A percentile compares a stretch with the other conserved stretches of the same genome.
phyloP scores from a whole-genome alignment of 2,329 filamentous ascomycete genomes.

The Aureobasidium lini region DNA sequence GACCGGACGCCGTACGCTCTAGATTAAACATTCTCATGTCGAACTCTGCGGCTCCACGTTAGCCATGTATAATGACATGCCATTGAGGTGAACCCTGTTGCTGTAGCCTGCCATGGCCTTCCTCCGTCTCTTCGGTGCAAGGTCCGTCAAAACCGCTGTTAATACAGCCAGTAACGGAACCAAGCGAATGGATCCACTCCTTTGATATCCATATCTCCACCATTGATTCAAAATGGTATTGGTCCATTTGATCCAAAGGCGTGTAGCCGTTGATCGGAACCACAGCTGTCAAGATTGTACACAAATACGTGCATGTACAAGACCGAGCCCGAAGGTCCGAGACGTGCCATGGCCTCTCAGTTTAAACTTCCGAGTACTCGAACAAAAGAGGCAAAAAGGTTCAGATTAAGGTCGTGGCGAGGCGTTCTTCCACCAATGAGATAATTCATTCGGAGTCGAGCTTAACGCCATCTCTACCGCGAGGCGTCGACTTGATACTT shows the following conservation, averaged over 20 bases:
- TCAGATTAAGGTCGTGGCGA: conserved; percentile 7
- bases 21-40: background rate
- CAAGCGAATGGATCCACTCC: background rate
- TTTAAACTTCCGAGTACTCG: conserved; percentile 10
- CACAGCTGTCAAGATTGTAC: conserved; percentile 1
- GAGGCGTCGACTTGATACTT: conserved; percentile 2
- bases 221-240: background rate
- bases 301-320: conserved; percentile 6
- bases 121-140: background rate
- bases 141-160: background rate
- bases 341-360: background rate
- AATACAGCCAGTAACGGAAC: conserved; percentile 1
- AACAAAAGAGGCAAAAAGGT: background rate
- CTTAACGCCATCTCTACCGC: conserved; percentile 1
- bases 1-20: background rate
- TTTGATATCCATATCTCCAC: background rate
- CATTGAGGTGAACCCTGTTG: background rate
- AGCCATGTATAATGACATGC: background rate
- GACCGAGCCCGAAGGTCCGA: conserved; percentile 2
- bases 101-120: background rate
- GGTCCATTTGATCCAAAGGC: background rate
- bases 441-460: background rate
- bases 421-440: conserved; percentile 3
- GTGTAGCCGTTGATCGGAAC: background rate
- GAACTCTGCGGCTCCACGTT: no score